Conservation (phyloP, 192 early-diverging fungal genomes). For the Mortierella antarctica region DNA sequence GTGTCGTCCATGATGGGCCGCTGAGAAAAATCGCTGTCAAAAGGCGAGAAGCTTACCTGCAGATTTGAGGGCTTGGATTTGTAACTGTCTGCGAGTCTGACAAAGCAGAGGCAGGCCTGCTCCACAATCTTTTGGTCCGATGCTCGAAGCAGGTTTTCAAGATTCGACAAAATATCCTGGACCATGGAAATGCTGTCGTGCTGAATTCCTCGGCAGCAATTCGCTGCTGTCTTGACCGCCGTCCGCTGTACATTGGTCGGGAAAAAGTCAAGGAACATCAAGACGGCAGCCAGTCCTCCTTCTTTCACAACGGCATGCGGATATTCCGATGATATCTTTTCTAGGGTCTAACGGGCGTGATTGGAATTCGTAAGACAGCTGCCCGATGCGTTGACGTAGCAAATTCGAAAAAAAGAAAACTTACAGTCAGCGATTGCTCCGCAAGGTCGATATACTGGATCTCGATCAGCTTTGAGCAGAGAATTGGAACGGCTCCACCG, state of each 20-base stretch:
- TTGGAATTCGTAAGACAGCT: no score
- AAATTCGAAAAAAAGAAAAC: constrained; percentile 19
- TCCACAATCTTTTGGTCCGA: constrained; percentile 82
- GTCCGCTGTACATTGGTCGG: constrained; percentile 84
- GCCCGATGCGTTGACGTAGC: neutral
- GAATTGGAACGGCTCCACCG: constrained; percentile 72
- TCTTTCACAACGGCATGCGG: constrained; percentile 74
- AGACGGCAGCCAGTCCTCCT: constrained; percentile 78
- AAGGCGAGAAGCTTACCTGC: constrained; percentile 19
- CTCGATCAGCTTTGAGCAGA: constrained; percentile 82
- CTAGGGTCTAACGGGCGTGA: constrained; percentile 62
- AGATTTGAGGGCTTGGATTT: constrained; percentile 59
- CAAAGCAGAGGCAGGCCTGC: constrained; percentile 70
- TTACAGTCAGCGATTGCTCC: constrained; percentile 83
- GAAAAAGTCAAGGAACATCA: constrained; percentile 94
- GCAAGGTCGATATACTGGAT: constrained; percentile 95
- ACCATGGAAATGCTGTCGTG: constrained; percentile 67
- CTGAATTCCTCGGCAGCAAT: constrained; percentile 69
- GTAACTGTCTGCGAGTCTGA: constrained; percentile 72
- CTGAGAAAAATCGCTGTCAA: neutral
- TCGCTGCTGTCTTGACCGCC: constrained; percentile 79
- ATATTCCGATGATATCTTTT: constrained; percentile 81
- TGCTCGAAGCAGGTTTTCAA: constrained; percentile 77
- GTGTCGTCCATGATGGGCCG: no score
- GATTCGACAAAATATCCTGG: constrained; percentile 73